Evolutionary conservation across 1,284 basidiomycete species (phyloP), one percentile per base, ranked within the genome.

Genomic region (Phlebopus sp.): DNA sequence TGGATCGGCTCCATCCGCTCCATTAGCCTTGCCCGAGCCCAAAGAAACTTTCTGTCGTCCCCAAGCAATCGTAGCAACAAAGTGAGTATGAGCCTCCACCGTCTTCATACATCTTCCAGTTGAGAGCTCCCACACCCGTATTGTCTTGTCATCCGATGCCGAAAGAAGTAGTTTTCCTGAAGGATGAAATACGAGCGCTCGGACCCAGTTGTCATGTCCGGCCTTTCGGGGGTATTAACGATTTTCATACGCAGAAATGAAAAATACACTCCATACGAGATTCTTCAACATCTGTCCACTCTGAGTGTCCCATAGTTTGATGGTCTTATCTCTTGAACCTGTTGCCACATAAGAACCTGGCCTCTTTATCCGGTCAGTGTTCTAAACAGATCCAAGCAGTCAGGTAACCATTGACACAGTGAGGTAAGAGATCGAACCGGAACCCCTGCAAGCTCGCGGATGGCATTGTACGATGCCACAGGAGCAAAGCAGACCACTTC

Each of bases 131-230:
- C 92, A 96, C 13, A 93, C 77, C 8, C 90, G 82, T 59, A 95
- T 82, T 8, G 90, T 92, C 69, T 93, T 91, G 74, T 96, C 92
- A 66, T 96, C 92, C 5, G 89, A 89, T 2, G 87, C 90, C 2
- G 90, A 92, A 13, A 96, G 75, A 4, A 96, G 79, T 62, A 82
- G 85, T 66, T 93, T 93, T 34, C 92, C 92, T 6, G 81, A 81
- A 0, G 90, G 90, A 65, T 92, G 90, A 72, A 93, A 92, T 18
- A 86, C 82, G 37, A 93, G 73, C 1, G 84, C 85, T 47, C 89
- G 81, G 42, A 93, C 76, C 90, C 91, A 93, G 58, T 91, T 90
- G 66, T 91, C 87, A 59, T 92, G 90, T 2, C 85, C 86, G 35
- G 77, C 70, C 84, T 86, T 55, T 4, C 21, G 21, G 11, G 39